Conservation (phyloP, 495 filamentous ascomycete genomes). For the Trypethelium eluteriae region DNA sequence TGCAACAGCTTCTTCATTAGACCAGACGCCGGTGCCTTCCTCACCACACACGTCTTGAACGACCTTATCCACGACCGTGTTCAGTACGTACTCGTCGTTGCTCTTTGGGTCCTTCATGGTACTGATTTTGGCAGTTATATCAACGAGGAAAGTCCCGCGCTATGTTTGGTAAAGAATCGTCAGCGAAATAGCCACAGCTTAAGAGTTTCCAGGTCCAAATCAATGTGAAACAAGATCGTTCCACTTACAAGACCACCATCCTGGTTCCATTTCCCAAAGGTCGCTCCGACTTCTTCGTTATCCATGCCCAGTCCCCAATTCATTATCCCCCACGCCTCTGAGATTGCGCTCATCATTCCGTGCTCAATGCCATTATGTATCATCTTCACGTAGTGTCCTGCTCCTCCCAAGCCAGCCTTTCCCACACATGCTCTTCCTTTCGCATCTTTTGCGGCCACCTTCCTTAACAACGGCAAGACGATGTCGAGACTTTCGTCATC, state of each 20-base stretch:
- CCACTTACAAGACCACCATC: conserved; percentile 45
- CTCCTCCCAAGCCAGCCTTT: conserved; percentile 53
- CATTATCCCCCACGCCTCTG: conserved; percentile 62
- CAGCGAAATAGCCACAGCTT: not conserved
- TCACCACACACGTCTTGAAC: conserved; percentile 62
- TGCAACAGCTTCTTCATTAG: conserved; percentile 51
- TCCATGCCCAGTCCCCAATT: conserved; percentile 50
- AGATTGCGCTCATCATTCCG: conserved; percentile 55
- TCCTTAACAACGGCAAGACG: conserved; percentile 57
- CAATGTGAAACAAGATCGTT: not conserved
- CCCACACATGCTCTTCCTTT: conserved; percentile 55
- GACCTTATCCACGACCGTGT: conserved; percentile 64
- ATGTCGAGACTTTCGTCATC: conserved; percentile 49
- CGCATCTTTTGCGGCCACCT: conserved; percentile 53
- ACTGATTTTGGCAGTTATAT: conserved; percentile 59
- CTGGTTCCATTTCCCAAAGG: conserved; percentile 55
- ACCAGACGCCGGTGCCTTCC: conserved; percentile 65
- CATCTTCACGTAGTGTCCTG: conserved; percentile 72
- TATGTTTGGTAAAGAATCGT: not conserved
- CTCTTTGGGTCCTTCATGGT: conserved; percentile 37
- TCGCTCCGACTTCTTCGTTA: conserved; percentile 55
- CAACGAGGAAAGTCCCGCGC: conserved; percentile 50
- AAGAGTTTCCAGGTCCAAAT: not conserved
- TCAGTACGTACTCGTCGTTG: conserved; percentile 46
- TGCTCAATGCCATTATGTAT: conserved; percentile 72